These are phyloP conservation scores for Trichoderma sp. DNA, from an alignment of 2,329 filamentous ascomycete genomes.

Conservation along the genomic window DNA sequence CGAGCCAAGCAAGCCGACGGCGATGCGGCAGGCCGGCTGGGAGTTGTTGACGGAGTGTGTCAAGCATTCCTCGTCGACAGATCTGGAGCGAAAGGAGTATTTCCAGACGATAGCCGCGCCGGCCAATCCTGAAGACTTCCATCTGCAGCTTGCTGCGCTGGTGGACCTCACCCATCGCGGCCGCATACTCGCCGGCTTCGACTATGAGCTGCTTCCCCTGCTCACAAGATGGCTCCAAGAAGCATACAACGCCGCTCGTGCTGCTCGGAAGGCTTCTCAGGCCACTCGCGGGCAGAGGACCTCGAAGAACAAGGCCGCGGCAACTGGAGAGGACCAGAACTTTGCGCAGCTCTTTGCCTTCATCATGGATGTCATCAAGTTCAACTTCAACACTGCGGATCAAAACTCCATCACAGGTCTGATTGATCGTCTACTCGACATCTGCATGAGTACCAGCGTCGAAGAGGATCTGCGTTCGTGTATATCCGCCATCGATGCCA, in stretches of 20 bases:
- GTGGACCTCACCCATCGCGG: slow-evolving; percentile 63
- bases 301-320: slow-evolving; percentile 43
- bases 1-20: slow-evolving; percentile 55
- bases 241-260: slow-evolving; percentile 56
- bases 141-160: slow-evolving; percentile 65
- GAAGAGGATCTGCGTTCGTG: slow-evolving; percentile 67
- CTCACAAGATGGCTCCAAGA: slow-evolving; percentile 62
- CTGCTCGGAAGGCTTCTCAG: slow-evolving; percentile 53
- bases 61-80: slow-evolving; percentile 63
- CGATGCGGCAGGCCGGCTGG: slow-evolving; percentile 63
- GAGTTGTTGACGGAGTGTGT: slow-evolving; percentile 67
- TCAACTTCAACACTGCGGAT: slow-evolving; percentile 69
- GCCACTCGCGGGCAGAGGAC: slow-evolving; percentile 42
- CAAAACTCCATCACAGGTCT: slow-evolving; percentile 63
- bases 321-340: slow-evolving; percentile 60
- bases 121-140: slow-evolving; percentile 63
- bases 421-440: slow-evolving; percentile 63
- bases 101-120: slow-evolving; percentile 63
- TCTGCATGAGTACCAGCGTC: slow-evolving; percentile 68
- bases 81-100: slow-evolving; percentile 66
- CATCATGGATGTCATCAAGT: slow-evolving; percentile 70
- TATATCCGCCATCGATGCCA: slow-evolving; percentile 67
- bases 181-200: slow-evolving; percentile 65
- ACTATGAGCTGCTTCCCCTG: slow-evolving; percentile 66
- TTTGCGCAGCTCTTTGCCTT: slow-evolving; percentile 66